Base-by-base conservation (phyloP, 441 rosid species). In the Syzygium syzygioides region DNA sequence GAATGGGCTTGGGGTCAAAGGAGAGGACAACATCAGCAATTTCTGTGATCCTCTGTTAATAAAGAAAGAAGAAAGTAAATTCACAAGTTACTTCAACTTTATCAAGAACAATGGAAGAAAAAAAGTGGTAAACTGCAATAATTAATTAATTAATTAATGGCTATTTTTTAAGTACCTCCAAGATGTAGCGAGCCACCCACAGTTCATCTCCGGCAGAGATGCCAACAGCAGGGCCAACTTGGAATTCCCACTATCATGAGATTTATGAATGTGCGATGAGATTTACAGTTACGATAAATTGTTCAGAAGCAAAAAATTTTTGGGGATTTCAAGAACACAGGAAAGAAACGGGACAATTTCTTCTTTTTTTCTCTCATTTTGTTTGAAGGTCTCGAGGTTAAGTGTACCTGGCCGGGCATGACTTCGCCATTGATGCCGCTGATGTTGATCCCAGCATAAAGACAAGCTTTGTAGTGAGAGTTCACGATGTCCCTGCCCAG, bases 401-500 rank as follows among this genome's bases (percentile, higher is more conserved):
- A 32, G 59, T n/a, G 17, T 60, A 89, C 90, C 90, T 86, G 88
- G n/a, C 90, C 88, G 28, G 83, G 88, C 88, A 86, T 89, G 88
- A 80, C 88, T 60, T 89, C 88, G 20, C 88, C 90, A 56, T 86
- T 86, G 86, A 86, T 79, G 34, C 88, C 86, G 45, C 86, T 89
- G 71, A 89, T 86, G 80, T 89, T 89, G 52, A 89, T 79, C 18
- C 90, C 86, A 62, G 90, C 90, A 59, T 76, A 89, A 41, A 76
- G 86, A 80, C 90, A 89, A 79, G 90, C 90, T 32, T 89, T 89
- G 88, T 89, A 86, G 86, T 89, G 90, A 80, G 90, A 57, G 34
- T 89, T 4, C 37, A 89, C 90, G 83, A 89, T 86, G 83, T 89
- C 90, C 79, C 90, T 79, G 10, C 90, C 90, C 52, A 89, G 79